Base-by-base conservation (phyloP, 805 yeast species). In the Cephaloascus albidus region DNA sequence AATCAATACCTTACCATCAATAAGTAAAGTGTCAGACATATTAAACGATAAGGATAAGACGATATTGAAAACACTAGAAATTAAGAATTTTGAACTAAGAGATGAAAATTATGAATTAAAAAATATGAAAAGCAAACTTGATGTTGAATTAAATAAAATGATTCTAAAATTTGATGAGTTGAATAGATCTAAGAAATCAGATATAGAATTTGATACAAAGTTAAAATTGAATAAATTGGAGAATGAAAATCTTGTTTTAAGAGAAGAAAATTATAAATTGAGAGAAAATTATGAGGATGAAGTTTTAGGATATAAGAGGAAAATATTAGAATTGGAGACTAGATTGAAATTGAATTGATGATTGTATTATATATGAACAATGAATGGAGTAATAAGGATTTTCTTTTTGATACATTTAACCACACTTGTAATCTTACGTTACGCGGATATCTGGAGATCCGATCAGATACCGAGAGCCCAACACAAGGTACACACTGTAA, bases 31-130 rank as follows among this genome's bases (percentile, higher is more conserved):
- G 10, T 8, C 10, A 8, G 12, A 23, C 28, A 23, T 8, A 8
- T 31, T 31, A 15, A n/a, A 8, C n/a, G 33, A 14, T n/a, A 31
- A 31, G 14, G 38, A 59, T 34, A 48, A 52, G 10, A 54, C 54
- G 20, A 54, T 54, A 3, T 51, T 48, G 23, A 43, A 40, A 10
- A 37, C 39, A 10, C 20, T 44, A 18, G 38, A 44, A 14, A 39
- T 38, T n/a, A 35, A 43, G 14, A 36, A 40, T 16, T 32, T 38
- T 17, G 26, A 40, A 20, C 20, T 44, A 32, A 35, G 41, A 19
- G 36, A 40, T 12, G 28, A 23, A 12, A 23, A 23, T 12, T 23
- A 33, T n/a, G 42, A 46, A 19, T 37, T 49, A 4, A 38, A 36
- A 31, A 26, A 38, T 5, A 23, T 40, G 18, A 36, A 23, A 27